phyloP scores from a whole-genome alignment of 441 rosid species.

The Gossypium davidsonii region DNA sequence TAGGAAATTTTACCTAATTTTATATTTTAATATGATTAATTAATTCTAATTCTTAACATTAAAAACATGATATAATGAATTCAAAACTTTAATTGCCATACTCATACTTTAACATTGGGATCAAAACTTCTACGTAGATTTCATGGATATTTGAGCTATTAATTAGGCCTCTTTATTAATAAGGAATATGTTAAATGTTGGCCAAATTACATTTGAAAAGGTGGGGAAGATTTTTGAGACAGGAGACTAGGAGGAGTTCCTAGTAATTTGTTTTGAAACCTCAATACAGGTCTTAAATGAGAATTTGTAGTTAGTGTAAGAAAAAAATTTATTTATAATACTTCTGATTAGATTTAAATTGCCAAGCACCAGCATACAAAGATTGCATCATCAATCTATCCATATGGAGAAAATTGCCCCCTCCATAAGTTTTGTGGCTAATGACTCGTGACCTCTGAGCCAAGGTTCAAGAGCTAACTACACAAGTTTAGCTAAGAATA shows the following conservation, averaged over 20 bases:
- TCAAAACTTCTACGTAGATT: neutral
- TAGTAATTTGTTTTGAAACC: neutral
- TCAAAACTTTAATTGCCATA: neutral
- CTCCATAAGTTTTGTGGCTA: no score
- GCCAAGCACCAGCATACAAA: neutral
- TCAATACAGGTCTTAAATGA: neutral
- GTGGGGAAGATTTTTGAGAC: neutral
- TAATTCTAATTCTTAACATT: neutral
- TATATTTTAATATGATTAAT: neutral
- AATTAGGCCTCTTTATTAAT: neutral
- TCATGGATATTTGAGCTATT: neutral
- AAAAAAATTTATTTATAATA: neutral
- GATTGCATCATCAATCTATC: neutral
- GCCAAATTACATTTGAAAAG: conserved; percentile 4
- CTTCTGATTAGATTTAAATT: neutral
- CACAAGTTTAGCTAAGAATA: no score
- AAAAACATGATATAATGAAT: neutral
- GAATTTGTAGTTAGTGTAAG: neutral
- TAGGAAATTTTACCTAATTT: neutral
- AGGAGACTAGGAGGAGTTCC: neutral
- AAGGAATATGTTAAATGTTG: neutral
- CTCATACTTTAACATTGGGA: neutral
- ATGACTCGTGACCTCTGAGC: no score
- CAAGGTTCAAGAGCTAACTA: no score
- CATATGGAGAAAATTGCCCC: neutral